Conservation (phyloP, 768 basidiomycete genomes). For the Cystobasidium tubakii region DNA sequence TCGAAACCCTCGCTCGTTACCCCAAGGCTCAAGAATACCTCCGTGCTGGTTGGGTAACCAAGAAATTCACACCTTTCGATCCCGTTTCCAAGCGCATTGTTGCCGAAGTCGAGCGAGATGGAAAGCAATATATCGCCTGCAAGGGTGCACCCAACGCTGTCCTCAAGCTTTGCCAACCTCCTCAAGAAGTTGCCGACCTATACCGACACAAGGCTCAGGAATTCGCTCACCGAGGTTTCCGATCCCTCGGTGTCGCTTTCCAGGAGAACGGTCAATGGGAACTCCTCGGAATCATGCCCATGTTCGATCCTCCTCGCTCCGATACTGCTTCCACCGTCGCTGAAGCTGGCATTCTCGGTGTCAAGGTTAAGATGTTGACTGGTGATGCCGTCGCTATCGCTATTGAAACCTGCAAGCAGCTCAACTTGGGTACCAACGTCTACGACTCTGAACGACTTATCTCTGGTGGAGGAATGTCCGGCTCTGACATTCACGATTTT, state of each 20-base stretch:
- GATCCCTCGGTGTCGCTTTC: constrained; percentile 54
- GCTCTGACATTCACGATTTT: constrained; percentile 53
- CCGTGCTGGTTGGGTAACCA: constrained; percentile 53
- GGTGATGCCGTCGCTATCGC: constrained; percentile 56
- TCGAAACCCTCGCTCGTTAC: constrained; percentile 52
- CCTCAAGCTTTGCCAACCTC: constrained; percentile 51
- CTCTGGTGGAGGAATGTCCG: constrained; percentile 52
- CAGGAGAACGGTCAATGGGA: constrained; percentile 54
- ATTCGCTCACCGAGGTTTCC: constrained; percentile 54
- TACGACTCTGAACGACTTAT: constrained; percentile 55
- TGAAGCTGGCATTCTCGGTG: constrained; percentile 53
- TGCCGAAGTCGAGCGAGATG: constrained; percentile 54
- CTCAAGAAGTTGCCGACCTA: constrained; percentile 47
- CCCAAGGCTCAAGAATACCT: constrained; percentile 54
- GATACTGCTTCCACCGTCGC: constrained; percentile 54
- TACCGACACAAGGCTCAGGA: constrained; percentile 51
- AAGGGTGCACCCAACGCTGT: constrained; percentile 56
- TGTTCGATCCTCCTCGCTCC: constrained; percentile 55
- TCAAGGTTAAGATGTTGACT: constrained; percentile 57
- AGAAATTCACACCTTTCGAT: constrained; percentile 55
- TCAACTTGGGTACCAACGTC: constrained; percentile 54
- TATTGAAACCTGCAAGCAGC: constrained; percentile 54
- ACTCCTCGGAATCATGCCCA: constrained; percentile 53
- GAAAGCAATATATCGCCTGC: constrained; percentile 52
- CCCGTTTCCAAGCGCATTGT: constrained; percentile 57